These are phyloP conservation scores for Pythium biforme DNA, from an alignment of 352 stramenopile genomes.

Conservation along the genomic window DNA sequence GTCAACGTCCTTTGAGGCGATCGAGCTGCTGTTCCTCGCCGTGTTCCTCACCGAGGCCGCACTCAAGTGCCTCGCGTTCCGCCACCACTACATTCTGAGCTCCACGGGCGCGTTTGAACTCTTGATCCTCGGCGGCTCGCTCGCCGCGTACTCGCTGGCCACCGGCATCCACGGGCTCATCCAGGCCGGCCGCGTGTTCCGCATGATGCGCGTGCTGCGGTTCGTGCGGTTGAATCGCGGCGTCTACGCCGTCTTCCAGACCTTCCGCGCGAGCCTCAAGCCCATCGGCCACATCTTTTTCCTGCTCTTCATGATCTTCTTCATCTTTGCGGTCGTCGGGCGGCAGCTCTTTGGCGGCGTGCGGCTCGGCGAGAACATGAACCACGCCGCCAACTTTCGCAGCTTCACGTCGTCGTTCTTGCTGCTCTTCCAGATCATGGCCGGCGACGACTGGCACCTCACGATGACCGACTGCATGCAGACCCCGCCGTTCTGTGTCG, in stretches of 20 bases:
- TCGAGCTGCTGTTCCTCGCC: slow-evolving; percentile 69
- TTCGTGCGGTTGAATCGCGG: slow-evolving; percentile 73
- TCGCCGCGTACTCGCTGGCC: slow-evolving; percentile 62
- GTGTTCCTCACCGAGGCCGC: slow-evolving; percentile 55
- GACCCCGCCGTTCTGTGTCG: slow-evolving; percentile 53
- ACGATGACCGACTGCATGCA: slow-evolving; percentile 82
- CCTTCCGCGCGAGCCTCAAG: slow-evolving; percentile 62
- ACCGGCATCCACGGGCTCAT: slow-evolving; percentile 67
- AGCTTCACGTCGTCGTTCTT: slow-evolving; percentile 57
- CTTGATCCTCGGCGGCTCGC: slow-evolving; percentile 55
- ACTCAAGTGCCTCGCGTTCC: slow-evolving; percentile 61
- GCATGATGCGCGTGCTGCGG: slow-evolving; percentile 73
- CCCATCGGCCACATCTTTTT: slow-evolving; percentile 80
- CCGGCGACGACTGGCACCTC: slow-evolving; percentile 78
- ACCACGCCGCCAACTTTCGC: slow-evolving; percentile 71
- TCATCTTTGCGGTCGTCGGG: slow-evolving; percentile 76
- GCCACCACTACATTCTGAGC: slow-evolving; percentile 63
- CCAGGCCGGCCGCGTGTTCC: slow-evolving; percentile 68
- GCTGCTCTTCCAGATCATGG: slow-evolving; percentile 83
- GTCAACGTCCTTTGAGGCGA: slow-evolving; percentile 42
- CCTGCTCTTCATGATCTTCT: slow-evolving; percentile 80
- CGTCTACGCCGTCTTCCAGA: slow-evolving; percentile 77
- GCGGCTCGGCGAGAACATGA: slow-evolving; percentile 56
- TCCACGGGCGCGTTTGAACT: slow-evolving; percentile 61
- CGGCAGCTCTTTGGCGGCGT: slow-evolving; percentile 74